Evolutionary conservation across 202 grass and related monocot genomes (phyloP), one percentile per base, ranked within the genome.

Genomic region (Thinopyrum obtusiflorum): DNA sequence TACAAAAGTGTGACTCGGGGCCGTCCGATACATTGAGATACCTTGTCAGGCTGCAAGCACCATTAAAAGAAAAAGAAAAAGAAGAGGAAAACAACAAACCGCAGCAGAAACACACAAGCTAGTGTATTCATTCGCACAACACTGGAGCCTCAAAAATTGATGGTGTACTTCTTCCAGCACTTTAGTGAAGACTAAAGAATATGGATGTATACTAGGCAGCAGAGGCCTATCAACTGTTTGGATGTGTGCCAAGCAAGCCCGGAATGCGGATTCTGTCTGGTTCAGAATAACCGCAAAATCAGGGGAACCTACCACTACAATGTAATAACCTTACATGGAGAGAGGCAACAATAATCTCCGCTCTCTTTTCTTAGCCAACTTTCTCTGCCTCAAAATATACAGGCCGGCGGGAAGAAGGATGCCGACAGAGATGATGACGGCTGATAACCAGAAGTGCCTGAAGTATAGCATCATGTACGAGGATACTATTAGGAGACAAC

Each of bases 361-460:
- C 85, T 98, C 96, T 85, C 91, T 94, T 86, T 96, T 98, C 90
- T 86, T 98, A 74, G 96, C 88, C 5, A 95, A 86, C 90, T 92
- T 94, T 84, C 93, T 95, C 74, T 92, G 90, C 92, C 93, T 91
- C 82, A 89, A 92, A 89, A 98, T 91, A 79, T 94, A 93, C 33
- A 96, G 91, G 77, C 91, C 88, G 2, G 90, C 79, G 18, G 96
- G 96, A 83, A 98, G 88, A 88, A 94, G 70, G 87, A 95, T 92
- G 53, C 93, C 96, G 18, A 98, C 77, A 61, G 85, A 96, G 79
- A 98, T 92, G 88, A 94, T 94, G 71, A 92, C 68, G 83, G 86
- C 91, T 55, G 91, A 94, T 66, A 98, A 87, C 91, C 90, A 92
- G 78, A 94, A 94, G 72, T 98, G 87, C 92, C 90, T 96, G 88